Base-by-base conservation (phyloP, 129 eudicot genomes). In the Oenanthe sinensis region DNA sequence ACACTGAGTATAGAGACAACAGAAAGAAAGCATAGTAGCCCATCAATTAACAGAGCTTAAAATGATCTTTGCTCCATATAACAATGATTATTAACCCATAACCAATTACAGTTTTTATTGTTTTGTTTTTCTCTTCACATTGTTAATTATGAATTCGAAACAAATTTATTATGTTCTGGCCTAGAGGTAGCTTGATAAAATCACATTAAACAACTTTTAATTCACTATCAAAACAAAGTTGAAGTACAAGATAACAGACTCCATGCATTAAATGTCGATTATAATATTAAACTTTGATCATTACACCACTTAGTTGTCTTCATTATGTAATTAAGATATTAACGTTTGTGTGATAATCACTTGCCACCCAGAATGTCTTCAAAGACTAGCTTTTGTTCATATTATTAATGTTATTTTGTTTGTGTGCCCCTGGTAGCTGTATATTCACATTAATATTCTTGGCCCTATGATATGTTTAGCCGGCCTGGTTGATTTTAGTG, bases 281-380 rank as follows among this genome's bases (percentile, higher is more conserved):
- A 65, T 65, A 30, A 26, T 28, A 65, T 65, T 12, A 65, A 65
- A 65, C 71, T 28, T 65, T 30, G 71, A 63, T 63, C 71, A 63
- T 26, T 65, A 65, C 42, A 65, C 71, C 42, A 28, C 71, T 65
- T 28, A 65, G 28, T 65, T 65, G 71, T 65, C 71, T 30, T 26
- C 12, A 65, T 65, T 30, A 13, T 65, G 42, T 65, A 30, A 65
- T 62, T 14, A 65, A 30, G 20, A 65, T 65, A 13, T 65, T 30
- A 20, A 30, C 42, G 8, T 65, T 65, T 11, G 42, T 30, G 42
- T 30, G 71, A 30, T 42, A 65, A 30, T 65, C 71, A 65, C 20
- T 65, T 65, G 71, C 40, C 71, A 65, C 71, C 17, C 40, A 65
- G 39, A 26, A 28, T 65, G 40, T 14, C 71, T 65, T 65, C 13